phyloP scores from a whole-genome alignment of 345 rosid genomes.

The Streptanthus diversifolius region DNA sequence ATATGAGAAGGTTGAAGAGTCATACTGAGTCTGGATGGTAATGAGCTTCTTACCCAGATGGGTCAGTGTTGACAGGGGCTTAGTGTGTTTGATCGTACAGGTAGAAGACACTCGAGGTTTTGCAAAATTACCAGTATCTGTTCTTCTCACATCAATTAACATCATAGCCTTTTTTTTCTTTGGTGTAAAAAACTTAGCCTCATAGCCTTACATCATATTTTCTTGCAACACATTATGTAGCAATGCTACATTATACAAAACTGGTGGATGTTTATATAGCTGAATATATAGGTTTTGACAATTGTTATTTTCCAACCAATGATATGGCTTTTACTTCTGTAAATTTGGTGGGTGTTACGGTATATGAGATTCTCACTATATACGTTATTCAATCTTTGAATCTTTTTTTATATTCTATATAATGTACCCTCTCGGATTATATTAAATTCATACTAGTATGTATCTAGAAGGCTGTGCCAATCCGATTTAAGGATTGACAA shows the following conservation, averaged over 20 bases:
- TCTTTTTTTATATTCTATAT: not conserved
- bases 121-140: not conserved
- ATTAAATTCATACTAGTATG: not conserved
- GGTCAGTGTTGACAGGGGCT: not conserved
- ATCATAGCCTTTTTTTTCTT: not conserved
- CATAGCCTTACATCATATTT: not conserved
- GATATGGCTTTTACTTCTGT: not conserved
- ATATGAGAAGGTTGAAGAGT: not conserved
- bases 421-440: not conserved
- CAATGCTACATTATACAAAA: not conserved
- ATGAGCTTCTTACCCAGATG: not conserved
- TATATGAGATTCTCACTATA: not conserved
- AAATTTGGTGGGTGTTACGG: not conserved
- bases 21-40: not conserved
- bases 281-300: constrained; percentile 8
- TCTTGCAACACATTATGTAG: not conserved
- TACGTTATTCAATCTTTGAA: not conserved
- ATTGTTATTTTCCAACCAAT: not conserved
- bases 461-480: not conserved
- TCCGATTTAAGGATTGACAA: not conserved
- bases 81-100: not conserved
- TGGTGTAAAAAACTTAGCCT: not conserved
- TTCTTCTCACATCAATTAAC: not conserved
- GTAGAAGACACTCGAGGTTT: not conserved
- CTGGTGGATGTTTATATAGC: not conserved